phyloP scores from a whole-genome alignment of 169 alveolate species.

The Prorocentrum cordatum region DNA sequence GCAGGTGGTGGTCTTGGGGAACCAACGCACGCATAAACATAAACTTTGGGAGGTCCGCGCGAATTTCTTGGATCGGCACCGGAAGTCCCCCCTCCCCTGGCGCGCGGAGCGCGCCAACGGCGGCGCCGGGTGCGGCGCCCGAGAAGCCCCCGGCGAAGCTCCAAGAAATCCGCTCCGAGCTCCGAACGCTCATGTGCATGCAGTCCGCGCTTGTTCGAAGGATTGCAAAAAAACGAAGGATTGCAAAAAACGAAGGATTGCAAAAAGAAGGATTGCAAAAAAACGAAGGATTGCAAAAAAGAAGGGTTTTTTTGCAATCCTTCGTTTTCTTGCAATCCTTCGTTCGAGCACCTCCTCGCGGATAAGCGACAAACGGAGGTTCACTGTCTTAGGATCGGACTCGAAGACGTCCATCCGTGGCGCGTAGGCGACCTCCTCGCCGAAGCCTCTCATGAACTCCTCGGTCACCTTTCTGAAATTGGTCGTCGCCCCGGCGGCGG shows the following conservation, averaged over 20 bases:
- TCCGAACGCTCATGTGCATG: background rate
- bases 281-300: background rate
- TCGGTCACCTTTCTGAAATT: background rate
- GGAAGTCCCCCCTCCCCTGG: too few relatives aligned
- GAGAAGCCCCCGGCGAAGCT: too few relatives aligned
- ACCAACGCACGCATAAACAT: too few relatives aligned
- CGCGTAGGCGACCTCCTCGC: background rate
- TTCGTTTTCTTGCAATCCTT: background rate
- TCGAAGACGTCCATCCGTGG: background rate
- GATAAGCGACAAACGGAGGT: background rate
- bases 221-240: background rate
- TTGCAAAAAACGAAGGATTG: background rate
- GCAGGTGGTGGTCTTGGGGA: too few relatives aligned
- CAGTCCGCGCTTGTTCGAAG: background rate
- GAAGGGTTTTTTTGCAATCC: background rate
- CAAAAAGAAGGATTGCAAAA: background rate
- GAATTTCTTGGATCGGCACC: too few relatives aligned
- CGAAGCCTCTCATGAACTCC: background rate
- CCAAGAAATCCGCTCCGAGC: background rate
- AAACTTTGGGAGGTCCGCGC: too few relatives aligned
- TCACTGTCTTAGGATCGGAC: background rate
- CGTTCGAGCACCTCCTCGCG: background rate
- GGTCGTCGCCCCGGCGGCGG: background rate
- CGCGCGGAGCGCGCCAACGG: too few relatives aligned
- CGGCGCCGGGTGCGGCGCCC: too few relatives aligned